Conservation (phyloP, 2,329 filamentous ascomycete genomes). For the Biscogniauxia mediterranea region DNA sequence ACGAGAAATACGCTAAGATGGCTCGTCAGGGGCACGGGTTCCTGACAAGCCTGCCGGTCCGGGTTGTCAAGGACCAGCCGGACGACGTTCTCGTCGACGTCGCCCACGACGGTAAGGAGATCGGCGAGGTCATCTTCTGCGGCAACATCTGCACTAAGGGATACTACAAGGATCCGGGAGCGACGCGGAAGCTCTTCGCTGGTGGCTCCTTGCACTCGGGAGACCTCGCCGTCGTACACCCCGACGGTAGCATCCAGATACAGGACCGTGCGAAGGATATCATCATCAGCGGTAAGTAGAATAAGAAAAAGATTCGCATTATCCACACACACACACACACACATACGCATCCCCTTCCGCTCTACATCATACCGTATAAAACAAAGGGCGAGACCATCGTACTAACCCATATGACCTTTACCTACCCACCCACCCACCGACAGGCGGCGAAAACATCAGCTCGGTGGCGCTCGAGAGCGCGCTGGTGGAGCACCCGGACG, state of each 20-base stretch:
- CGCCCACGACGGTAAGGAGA: constrained; percentile 67
- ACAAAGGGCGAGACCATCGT: background rate
- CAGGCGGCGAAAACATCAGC: constrained; percentile 94
- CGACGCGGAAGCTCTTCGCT: constrained; percentile 81
- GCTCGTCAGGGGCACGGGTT: constrained; percentile 92
- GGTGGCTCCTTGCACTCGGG: constrained; percentile 87
- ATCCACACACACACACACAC: background rate
- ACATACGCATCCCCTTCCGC: too few species aligned
- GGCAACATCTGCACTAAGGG: constrained; percentile 92
- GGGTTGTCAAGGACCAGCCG: constrained; percentile 73
- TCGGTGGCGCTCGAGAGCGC: constrained; percentile 89
- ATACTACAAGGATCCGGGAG: constrained; percentile 87
- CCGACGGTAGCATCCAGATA: constrained; percentile 88
- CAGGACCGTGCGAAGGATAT: constrained; percentile 95
- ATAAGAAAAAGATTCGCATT: background rate
- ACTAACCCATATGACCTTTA: background rate
- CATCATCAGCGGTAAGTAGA: constrained; percentile 80
- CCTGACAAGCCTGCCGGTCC: constrained; percentile 74
- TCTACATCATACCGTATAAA: too few species aligned
- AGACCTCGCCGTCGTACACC: constrained; percentile 89
- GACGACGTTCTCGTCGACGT: constrained; percentile 67
- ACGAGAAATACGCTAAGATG: constrained; percentile 86
- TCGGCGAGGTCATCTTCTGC: constrained; percentile 80
- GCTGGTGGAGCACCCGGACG: constrained; percentile 81
- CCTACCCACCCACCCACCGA: too few species aligned